Evolutionary conservation across 2,329 filamentous ascomycete species (phyloP), one percentile per base, ranked within the genome.

Genomic region (Fusarium ambrosium): DNA sequence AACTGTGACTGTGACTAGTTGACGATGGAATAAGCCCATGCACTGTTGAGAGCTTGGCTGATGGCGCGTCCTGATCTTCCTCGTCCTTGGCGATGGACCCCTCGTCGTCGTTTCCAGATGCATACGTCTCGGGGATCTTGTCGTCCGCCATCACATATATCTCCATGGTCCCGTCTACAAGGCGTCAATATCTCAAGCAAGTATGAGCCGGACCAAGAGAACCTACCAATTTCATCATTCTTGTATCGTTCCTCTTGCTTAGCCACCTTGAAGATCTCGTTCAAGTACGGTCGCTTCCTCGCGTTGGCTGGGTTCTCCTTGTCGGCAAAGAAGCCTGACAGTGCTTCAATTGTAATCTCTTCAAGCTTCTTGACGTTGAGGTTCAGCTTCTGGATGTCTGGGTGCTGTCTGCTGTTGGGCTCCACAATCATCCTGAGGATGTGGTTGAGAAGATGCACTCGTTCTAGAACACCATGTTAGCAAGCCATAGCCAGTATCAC

Each of bases 251-350:
- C 89, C 72, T 92, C 88, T 34, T 84, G 81, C 65, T 82, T 86
- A 1, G 90, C 90, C 34, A 92, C 86, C 70, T 87, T 89, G 82
- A 92, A 92, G 10, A 92, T 88, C 76, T 92, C 90, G 63, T 86
- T 88, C 10, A 92, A 78, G 58, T 86, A 90, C 0, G 85, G 84
- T 66, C 85, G 87, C 83, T 92, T 92, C 71, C 84, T 84, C 2
- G 81, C 80, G 67, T 92, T 92, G 48, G 84, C 85, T 3, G 89
- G 87, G 64, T 87, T 88, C 71, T 92, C 89, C 16, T 85, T 83
- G 60, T 79, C 78, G 22, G 78, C 72, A 68, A 91, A 92, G 81
- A 90, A 92, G 18, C 84, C 82, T 0, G 88, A 88, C 32, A 92
- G 84, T 0, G 88, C 88, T 65, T 92, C 90, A 60, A 84, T 86